Evolutionary conservation across 2,329 filamentous ascomycete genomes (phyloP).

Genomic region (Penicillium corylophilum): DNA sequence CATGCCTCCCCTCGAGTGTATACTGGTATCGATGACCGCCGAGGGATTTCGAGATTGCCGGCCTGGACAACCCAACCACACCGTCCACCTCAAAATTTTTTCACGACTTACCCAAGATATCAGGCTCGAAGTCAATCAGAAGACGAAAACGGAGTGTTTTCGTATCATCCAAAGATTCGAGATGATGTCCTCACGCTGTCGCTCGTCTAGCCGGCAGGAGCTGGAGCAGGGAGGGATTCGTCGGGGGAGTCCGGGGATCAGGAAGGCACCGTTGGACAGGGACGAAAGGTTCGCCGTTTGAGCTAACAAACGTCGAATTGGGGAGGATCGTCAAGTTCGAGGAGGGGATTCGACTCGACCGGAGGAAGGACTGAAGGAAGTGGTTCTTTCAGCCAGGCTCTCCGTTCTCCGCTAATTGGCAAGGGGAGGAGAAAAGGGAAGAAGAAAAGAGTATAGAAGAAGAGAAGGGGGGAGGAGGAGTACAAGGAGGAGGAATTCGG

Average conservation of each 20-base stretch:
- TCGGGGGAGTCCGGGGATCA: conserved; percentile 33
- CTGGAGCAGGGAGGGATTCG: conserved; percentile 34
- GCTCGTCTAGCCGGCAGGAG: conserved; percentile 43
- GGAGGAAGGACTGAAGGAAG: conserved; percentile 34
- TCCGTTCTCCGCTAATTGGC: conserved; percentile 42
- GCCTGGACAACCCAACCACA: conserved; percentile 10
- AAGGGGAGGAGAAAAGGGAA: conserved; percentile 26
- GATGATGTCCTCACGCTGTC: conserved; percentile 32
- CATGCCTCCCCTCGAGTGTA: background rate
- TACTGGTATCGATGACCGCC: background rate
- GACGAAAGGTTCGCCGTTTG: conserved; percentile 34
- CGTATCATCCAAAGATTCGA: conserved; percentile 20
- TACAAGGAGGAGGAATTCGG: conserved; percentile 37
- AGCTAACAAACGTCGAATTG: conserved; percentile 42
- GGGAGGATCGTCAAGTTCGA: conserved; percentile 34
- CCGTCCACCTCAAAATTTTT: background rate
- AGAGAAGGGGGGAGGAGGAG: conserved; percentile 32
- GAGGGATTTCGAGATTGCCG: conserved; percentile 8
- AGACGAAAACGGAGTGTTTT: conserved; percentile 12
- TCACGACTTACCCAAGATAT: conserved; percentile 19
- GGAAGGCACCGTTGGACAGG: conserved; percentile 32
- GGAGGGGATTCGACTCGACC: conserved; percentile 42
- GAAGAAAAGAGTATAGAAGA: conserved; percentile 35
- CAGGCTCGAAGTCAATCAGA: conserved; percentile 18
- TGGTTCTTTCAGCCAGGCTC: conserved; percentile 30